Evolutionary conservation across 371 early-diverging fungal species (phyloP).

Genomic region (Batrachochytrium dendrobatidis): DNA sequence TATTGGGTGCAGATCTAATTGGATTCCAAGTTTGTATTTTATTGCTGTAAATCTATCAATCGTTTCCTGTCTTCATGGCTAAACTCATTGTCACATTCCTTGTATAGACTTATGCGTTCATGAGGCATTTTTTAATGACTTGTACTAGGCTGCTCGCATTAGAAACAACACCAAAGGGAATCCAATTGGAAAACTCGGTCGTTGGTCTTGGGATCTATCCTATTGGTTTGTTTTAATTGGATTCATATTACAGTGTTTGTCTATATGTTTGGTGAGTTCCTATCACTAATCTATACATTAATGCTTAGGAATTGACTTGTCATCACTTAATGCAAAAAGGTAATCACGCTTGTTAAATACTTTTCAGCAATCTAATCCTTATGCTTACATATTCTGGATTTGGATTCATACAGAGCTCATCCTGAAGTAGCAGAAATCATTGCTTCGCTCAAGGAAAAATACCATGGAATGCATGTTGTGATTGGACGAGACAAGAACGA

Average conservation of each 20-base stretch:
- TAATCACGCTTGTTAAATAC: conserved; percentile 10
- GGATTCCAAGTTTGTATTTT: conserved; percentile 37
- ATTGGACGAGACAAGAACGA: conserved; percentile 93
- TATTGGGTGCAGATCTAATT: conserved; percentile 42
- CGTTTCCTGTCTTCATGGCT: too few species aligned
- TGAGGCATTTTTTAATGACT: conserved; percentile 54
- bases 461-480: conserved; percentile 76
- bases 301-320: conserved; percentile 65
- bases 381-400: not conserved
- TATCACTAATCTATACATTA: too few species aligned
- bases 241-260: too few species aligned
- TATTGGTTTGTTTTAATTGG: too few species aligned
- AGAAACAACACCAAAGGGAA: conserved; percentile 39
- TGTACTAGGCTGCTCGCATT: conserved; percentile 38
- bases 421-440: conserved; percentile 69
- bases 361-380: not conserved
- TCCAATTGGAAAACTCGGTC: conserved; percentile 32
- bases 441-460: conserved; percentile 65
- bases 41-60: not conserved
- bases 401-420: conserved; percentile 22
- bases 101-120: conserved; percentile 35
- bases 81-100: too few species aligned
- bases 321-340: conserved; percentile 53
- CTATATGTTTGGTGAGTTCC: too few species aligned
- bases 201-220: conserved; percentile 48